Percentiles rank a stretch among this genome's conserved stretches.
Conservation (phyloP, 495 filamentous ascomycete species). For the Trichoderma virens region DNA sequence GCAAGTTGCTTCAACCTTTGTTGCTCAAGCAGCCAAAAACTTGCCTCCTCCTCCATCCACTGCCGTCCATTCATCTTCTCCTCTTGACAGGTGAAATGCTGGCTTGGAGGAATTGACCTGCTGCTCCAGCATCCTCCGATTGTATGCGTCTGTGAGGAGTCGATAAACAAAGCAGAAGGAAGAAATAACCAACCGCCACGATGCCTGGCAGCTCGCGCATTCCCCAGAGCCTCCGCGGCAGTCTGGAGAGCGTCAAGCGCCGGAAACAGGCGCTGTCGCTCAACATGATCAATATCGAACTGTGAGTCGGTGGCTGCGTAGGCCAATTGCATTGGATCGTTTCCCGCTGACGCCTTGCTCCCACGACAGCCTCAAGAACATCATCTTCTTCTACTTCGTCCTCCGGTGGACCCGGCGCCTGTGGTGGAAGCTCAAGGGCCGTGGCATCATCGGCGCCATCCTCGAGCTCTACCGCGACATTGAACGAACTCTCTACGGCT, state of each 20-base stretch:
- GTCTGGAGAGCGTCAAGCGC: slow-evolving; percentile 48
- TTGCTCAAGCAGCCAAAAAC: background rate
- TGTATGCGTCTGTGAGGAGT: too few relatives aligned
- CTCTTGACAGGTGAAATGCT: background rate
- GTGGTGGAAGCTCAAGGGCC: slow-evolving; percentile 77
- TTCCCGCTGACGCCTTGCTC: background rate
- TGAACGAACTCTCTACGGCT: slow-evolving; percentile 67
- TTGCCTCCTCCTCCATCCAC: background rate
- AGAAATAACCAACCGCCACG: slow-evolving; percentile 15
- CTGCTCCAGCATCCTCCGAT: background rate
- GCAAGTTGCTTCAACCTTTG: background rate
- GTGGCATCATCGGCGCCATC: slow-evolving; percentile 74
- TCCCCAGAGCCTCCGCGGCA: slow-evolving; percentile 57
- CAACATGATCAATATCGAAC: slow-evolving; percentile 64
- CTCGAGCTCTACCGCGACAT: slow-evolving; percentile 60
- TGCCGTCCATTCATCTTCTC: background rate
- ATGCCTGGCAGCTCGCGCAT: slow-evolving; percentile 61
- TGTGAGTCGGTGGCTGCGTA: slow-evolving; percentile 48
- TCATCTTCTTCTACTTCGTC: slow-evolving; percentile 85
- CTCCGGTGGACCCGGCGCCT: slow-evolving; percentile 77
- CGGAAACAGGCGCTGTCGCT: slow-evolving; percentile 47
- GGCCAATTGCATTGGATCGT: background rate
- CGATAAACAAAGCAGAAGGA: background rate
- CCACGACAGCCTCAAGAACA: slow-evolving; percentile 62
- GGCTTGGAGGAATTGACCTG: background rate